Evolutionary conservation across 495 filamentous ascomycete species (phyloP).

Genomic region (Mycothermus thermophilus): DNA sequence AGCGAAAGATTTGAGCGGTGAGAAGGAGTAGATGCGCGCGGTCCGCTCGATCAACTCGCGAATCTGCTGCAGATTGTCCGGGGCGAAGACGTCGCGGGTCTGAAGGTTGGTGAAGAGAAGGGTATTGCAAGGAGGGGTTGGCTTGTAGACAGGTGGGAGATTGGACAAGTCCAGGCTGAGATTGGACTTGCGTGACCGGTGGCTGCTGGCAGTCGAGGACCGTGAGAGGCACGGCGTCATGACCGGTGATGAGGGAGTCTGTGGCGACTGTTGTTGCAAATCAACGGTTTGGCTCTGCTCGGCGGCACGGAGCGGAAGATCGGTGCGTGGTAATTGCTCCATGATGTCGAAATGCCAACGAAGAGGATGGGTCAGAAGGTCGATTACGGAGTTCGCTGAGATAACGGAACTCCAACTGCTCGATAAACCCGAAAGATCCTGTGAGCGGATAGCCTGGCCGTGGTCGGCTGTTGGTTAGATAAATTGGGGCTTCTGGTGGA

Average conservation of each 20-base stretch:
- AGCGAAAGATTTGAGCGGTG: constrained; percentile 81
- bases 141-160: constrained; percentile 63
- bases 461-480: too few relatives aligned
- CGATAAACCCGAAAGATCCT: too few relatives aligned
- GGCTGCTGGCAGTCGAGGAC: constrained; percentile 16
- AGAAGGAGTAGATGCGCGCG: constrained; percentile 71
- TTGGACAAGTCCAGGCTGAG: constrained; percentile 71
- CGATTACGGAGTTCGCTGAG: too few relatives aligned
- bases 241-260: constrained; percentile 4
- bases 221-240: constrained; percentile 19
- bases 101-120: constrained; percentile 85
- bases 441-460: too few relatives aligned
- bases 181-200: constrained; percentile 23
- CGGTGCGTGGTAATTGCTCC: too few relatives aligned
- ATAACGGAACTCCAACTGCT: too few relatives aligned
- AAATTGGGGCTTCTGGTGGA: too few relatives aligned
- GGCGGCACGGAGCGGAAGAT: not conserved
- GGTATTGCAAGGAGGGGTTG: constrained; percentile 79
- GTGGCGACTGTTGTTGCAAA: not conserved
- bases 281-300: too few relatives aligned
- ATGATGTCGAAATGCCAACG: too few relatives aligned
- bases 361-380: too few relatives aligned
- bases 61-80: constrained; percentile 61
- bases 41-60: constrained; percentile 48
- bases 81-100: constrained; percentile 63